These are phyloP conservation scores for Zygoascus ofunaensis DNA, from an alignment of 805 yeast genomes.

Conservation along the genomic window DNA sequence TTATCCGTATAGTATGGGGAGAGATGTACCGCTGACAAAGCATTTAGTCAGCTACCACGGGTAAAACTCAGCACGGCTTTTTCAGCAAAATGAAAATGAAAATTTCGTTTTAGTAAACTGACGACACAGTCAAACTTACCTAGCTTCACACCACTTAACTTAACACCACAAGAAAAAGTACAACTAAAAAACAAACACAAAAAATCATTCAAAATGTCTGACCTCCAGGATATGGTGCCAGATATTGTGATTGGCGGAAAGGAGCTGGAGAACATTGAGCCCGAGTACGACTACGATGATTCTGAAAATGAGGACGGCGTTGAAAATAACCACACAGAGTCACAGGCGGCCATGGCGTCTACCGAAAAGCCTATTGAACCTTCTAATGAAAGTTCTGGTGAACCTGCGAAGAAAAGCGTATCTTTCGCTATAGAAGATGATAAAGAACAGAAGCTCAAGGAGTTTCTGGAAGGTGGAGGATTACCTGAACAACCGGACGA, in stretches of 20 bases:
- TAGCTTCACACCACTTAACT: no score
- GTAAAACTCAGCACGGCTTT: no score
- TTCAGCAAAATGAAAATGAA: no score
- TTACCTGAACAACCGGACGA: constrained; percentile 90
- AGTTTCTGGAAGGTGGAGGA: constrained; percentile 97
- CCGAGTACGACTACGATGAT: constrained; percentile 39
- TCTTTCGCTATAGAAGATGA: constrained; percentile 62
- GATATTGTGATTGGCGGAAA: constrained; percentile 69
- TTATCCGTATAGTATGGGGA: no score
- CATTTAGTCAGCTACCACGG: no score
- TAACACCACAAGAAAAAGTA: no score
- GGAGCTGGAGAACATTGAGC: constrained; percentile 34
- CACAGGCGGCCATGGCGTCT: constrained; percentile 5
- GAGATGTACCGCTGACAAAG: no score
- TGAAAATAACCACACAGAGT: constrained; percentile 11
- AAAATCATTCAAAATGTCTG: constrained; percentile 33
- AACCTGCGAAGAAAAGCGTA: constrained; percentile 58
- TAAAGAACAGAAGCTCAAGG: constrained; percentile 72
- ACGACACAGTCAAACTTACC: no score
- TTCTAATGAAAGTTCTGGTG: no score
- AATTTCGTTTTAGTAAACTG: no score
- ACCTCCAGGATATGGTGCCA: constrained; percentile 78
- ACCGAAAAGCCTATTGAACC: constrained; percentile 27
- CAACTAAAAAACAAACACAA: no score
- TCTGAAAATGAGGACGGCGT: constrained; percentile 27